phyloP scores from a whole-genome alignment of 768 basidiomycete genomes.

The Termitomyces sp. region DNA sequence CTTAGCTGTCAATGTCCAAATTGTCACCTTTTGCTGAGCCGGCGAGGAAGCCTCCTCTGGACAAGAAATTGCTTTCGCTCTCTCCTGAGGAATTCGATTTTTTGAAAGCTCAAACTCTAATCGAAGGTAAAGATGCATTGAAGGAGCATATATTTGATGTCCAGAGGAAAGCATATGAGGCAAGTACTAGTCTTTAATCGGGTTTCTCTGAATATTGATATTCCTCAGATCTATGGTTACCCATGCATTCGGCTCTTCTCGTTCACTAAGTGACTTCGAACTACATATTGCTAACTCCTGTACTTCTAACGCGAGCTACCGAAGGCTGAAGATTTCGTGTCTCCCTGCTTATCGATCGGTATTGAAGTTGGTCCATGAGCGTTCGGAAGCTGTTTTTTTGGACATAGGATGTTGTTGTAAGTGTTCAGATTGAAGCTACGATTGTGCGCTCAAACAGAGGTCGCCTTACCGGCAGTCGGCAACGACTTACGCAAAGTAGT shows the following conservation, averaged over 20 bases:
- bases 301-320: background rate
- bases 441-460: background rate
- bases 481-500: constrained; percentile 29
- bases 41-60: constrained; percentile 17
- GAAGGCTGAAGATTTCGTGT: constrained; percentile 24
- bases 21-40: constrained; percentile 11
- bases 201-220: background rate
- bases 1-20: background rate
- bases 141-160: constrained; percentile 30
- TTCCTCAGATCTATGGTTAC: constrained; percentile 24
- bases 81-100: constrained; percentile 23
- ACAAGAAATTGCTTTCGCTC: constrained; percentile 20
- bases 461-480: constrained; percentile 24
- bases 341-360: constrained; percentile 26
- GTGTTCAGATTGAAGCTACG: background rate
- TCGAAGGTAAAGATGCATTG: constrained; percentile 25
- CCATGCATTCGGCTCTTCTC: constrained; percentile 30
- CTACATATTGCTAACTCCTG: background rate
- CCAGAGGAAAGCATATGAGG: constrained; percentile 30
- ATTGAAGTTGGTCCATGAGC: constrained; percentile 19
- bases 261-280: constrained; percentile 24
- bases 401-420: constrained; percentile 35
- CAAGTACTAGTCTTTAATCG: background rate
- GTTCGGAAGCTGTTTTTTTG: constrained; percentile 25
- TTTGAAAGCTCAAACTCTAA: constrained; percentile 27